Percentiles rank a stretch among this genome's conserved stretches.
phyloP scores from a whole-genome alignment of 1,139 yeast species.

The Pichia sp. region DNA sequence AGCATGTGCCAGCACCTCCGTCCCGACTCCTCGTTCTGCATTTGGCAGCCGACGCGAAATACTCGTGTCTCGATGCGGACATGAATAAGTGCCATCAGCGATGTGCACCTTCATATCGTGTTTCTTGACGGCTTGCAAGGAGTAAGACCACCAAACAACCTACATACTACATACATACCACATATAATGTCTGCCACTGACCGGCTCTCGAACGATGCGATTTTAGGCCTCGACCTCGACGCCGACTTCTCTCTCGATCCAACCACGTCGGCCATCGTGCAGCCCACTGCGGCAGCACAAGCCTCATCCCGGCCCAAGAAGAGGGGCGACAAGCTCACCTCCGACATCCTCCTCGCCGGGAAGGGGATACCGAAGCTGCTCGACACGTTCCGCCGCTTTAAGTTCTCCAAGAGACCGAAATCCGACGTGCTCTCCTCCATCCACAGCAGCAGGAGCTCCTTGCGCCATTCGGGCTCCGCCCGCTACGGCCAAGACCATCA shows the following conservation, averaged over 20 bases:
- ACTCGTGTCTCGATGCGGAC: neutral
- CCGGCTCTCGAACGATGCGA: constrained; percentile 26
- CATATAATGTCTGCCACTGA: constrained; percentile 12
- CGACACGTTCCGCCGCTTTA: constrained; percentile 20
- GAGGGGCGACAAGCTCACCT: constrained; percentile 25
- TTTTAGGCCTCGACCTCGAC: constrained; percentile 26
- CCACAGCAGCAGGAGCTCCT: neutral
- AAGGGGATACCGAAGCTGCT: constrained; percentile 30
- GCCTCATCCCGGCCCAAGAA: constrained; percentile 19
- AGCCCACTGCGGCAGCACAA: neutral
- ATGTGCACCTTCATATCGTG: too few relatives aligned
- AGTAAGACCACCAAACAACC: too few relatives aligned
- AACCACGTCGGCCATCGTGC: neutral
- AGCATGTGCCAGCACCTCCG: too few relatives aligned
- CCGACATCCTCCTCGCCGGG: constrained; percentile 27
- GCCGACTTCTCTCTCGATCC: neutral
- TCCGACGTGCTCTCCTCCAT: neutral
- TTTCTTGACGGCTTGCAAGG: too few relatives aligned
- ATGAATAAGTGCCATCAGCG: too few relatives aligned
- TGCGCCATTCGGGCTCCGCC: neutral
- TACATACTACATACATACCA: too few relatives aligned
- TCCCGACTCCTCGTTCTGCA: too few relatives aligned
- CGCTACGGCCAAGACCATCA: constrained; percentile 23
- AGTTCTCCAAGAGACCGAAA: constrained; percentile 19
- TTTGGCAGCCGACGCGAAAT: neutral